A percentile compares a stretch with the other conserved stretches of the same genome.
Conservation (phyloP, 352 stramenopile genomes). For the Phytophthora cactorum region DNA sequence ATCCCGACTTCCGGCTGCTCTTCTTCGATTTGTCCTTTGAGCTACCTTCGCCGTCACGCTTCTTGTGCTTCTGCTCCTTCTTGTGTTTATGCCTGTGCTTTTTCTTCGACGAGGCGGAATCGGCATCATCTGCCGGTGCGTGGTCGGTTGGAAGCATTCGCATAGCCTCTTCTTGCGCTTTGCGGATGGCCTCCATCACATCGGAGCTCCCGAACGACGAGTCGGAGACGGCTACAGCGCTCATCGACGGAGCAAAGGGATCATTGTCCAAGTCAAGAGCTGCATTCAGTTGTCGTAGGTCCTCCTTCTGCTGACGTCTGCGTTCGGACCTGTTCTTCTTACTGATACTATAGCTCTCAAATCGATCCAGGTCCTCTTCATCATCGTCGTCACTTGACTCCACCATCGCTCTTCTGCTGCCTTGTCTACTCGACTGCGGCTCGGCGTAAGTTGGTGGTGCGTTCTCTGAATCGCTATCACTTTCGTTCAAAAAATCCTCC, state of each 20-base stretch:
- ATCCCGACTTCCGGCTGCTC: conserved; percentile 32
- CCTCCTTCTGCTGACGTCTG: conserved; percentile 51
- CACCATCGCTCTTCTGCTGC: neutral
- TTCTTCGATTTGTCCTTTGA: conserved; percentile 32
- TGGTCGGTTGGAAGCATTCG: conserved; percentile 53
- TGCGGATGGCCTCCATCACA: conserved; percentile 73
- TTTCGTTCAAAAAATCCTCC: conserved; percentile 72
- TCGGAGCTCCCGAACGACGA: conserved; percentile 44
- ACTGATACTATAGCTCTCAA: conserved; percentile 56
- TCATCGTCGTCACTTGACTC: conserved; percentile 45
- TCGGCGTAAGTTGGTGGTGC: conserved; percentile 5
- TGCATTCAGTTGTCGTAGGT: conserved; percentile 43
- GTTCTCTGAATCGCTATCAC: conserved; percentile 58
- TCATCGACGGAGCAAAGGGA: conserved; percentile 5
- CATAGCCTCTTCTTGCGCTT: conserved; percentile 69
- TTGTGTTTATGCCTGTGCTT: conserved; percentile 38
- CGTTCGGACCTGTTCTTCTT: conserved; percentile 46
- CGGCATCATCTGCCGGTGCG: neutral
- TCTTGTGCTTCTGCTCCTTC: conserved; percentile 41
- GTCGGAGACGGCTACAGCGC: conserved; percentile 6
- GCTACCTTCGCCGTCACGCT: conserved; percentile 10
- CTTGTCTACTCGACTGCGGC: neutral
- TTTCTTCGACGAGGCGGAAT: conserved; percentile 24
- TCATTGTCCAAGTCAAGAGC: conserved; percentile 33
- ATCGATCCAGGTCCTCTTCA: conserved; percentile 40